These are phyloP conservation scores for Alloteropsis semialata DNA, from an alignment of 176 grass and related monocot genomes.

Conservation along the genomic window DNA sequence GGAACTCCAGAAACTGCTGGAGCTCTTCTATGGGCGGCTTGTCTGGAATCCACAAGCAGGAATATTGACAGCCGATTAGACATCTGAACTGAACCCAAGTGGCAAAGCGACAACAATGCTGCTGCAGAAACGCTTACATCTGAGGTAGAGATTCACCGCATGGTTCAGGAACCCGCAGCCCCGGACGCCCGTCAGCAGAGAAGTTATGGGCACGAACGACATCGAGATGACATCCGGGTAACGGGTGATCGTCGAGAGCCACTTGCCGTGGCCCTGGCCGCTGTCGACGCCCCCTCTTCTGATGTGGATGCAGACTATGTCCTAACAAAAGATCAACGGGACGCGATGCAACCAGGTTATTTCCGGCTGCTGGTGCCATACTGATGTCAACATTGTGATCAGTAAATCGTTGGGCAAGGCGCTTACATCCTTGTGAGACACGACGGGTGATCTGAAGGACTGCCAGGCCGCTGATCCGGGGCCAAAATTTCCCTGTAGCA, in stretches of 20 bases:
- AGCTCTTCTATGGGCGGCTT: constrained; percentile 95
- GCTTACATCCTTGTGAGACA: constrained; percentile 57
- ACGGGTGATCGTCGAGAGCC: constrained; percentile 62
- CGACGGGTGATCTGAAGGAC: constrained; percentile 37
- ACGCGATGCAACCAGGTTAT: not conserved
- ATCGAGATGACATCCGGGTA: constrained; percentile 69
- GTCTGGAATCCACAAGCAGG: constrained; percentile 48
- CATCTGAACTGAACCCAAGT: not conserved
- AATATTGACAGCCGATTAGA: not conserved
- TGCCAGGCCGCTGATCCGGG: constrained; percentile 37
- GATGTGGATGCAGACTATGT: constrained; percentile 62
- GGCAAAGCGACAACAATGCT: not conserved
- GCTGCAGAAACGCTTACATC: constrained; percentile 45
- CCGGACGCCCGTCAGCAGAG: constrained; percentile 55
- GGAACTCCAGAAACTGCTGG: constrained; percentile 77
- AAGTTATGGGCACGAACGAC: constrained; percentile 75
- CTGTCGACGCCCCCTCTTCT: constrained; percentile 62
- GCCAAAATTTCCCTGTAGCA: constrained; percentile 35
- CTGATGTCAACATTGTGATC: not conserved
- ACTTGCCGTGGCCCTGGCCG: constrained; percentile 51
- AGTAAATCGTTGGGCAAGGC: not conserved
- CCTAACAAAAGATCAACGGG: constrained; percentile 22
- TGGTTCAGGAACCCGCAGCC: constrained; percentile 79
- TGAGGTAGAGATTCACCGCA: constrained; percentile 85
- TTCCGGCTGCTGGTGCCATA: not conserved